phyloP scores from a whole-genome alignment of 2,329 filamentous ascomycete species.

The Canariomyces notabilis region DNA sequence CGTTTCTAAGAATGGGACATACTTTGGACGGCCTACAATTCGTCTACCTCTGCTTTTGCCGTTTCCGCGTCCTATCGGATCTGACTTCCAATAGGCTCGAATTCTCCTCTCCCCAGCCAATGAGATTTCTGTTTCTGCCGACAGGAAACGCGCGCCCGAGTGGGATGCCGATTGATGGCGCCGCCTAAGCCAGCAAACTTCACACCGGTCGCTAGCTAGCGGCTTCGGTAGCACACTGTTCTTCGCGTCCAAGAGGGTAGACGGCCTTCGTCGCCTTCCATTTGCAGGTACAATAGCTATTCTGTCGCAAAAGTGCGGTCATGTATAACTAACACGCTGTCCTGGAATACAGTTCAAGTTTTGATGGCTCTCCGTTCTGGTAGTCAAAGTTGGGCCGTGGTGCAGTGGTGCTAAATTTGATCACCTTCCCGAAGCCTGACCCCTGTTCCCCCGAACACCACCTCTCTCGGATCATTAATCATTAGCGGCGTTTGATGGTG shows the following conservation, averaged over 20 bases:
- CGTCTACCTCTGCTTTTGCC: no score
- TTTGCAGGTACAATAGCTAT: no score
- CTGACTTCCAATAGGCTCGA: not conserved
- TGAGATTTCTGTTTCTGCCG: not conserved
- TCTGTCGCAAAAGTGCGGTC: no score
- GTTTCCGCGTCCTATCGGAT: not conserved
- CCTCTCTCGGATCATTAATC: not conserved
- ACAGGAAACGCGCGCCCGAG: not conserved
- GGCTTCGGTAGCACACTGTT: not conserved
- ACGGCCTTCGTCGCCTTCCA: no score
- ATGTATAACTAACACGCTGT: not conserved
- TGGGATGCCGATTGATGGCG: not conserved
- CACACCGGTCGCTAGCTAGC: not conserved
- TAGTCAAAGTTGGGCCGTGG: no score
- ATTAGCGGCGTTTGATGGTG: no score
- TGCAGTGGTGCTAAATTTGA: no score
- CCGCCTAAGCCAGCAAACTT: not conserved
- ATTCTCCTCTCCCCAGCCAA: not conserved
- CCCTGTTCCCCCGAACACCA: not conserved
- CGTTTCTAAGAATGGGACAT: slow-evolving; percentile 11
- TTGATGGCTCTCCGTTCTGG: no score
- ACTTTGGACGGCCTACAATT: not conserved
- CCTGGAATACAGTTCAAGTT: no score
- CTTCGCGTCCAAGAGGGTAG: no score
- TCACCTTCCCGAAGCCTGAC: not conserved